Evolutionary conservation across 805 yeast species (phyloP), one percentile per base, ranked within the genome.

Genomic region (Candida koratica): DNA sequence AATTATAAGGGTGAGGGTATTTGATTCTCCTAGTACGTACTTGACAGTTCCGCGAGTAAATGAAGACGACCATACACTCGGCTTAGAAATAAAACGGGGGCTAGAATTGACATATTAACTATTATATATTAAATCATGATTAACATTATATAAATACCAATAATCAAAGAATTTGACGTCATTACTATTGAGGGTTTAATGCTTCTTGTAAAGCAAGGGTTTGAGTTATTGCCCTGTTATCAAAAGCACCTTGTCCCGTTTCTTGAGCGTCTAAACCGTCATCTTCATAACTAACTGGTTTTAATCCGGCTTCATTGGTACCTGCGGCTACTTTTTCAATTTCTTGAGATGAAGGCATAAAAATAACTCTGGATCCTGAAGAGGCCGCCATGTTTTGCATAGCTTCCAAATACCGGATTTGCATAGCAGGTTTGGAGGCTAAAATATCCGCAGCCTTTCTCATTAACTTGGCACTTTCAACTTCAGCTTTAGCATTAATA

Each of bases 371-470:
- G n/a, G 84, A 61, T 40, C 73, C 71, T 1, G 85, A 62, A 34
- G 69, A 51, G 43, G 62, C 74, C 23, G 85, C 82, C 86, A 81
- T 81, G 42, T 64, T 67, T 59, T 79, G 85, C 78, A 81, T 77
- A n/a, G 87, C 87, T 49, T 81, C 88, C 58, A 81, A 68, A 52
- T 81, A 81, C 57, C 88, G 65, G 55, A 81, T 81, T 63, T 81
- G 87, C 84, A 81, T 79, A 18, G 87, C 88, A 10, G 86, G 77
- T 46, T 79, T 79, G 25, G 84, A 77, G 30, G 83, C 81, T 51
- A 81, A 70, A 40, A 81, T 79, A 56, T 81, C 86, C 36, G 87
- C 85, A 18, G 87, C 86, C 57, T 79, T 77, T 63, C 88, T 73
- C 86, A 81, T 80, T 46, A 79, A 69, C 56, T 79, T 79, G 35